Percentiles rank a stretch among this genome's conserved stretches.
These are phyloP conservation scores for Ustilago crameri DNA, from an alignment of 1,284 basidiomycete species.

Conservation along the genomic window DNA sequence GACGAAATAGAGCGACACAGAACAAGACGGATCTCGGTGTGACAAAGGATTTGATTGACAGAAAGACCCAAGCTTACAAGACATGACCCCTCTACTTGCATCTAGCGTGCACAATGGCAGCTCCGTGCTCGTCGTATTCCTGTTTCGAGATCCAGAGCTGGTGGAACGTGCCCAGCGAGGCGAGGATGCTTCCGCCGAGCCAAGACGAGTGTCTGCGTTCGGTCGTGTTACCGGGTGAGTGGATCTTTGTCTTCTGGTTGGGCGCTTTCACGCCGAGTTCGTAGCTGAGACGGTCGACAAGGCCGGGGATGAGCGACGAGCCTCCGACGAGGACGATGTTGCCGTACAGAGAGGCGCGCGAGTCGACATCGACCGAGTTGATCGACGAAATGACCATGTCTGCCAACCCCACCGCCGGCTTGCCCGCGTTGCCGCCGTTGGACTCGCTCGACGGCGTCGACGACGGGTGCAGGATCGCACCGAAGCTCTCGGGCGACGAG, in stretches of 20 bases:
- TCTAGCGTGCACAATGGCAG: conserved; percentile 62
- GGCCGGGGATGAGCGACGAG: conserved; percentile 84
- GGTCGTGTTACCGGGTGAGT: conserved; percentile 65
- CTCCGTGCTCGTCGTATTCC: conserved; percentile 67
- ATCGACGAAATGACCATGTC: conserved; percentile 81
- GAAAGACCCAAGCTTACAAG: no score
- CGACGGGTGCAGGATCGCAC: conserved; percentile 21
- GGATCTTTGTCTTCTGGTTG: conserved; percentile 71
- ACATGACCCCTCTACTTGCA: conserved; percentile 50
- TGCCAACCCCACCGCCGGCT: conserved; percentile 35
- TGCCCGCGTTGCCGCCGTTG: conserved; percentile 2
- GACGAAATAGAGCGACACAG: no score
- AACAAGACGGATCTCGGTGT: background rate
- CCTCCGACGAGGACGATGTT: conserved; percentile 97
- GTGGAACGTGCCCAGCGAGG: conserved; percentile 66
- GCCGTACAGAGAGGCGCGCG: conserved; percentile 85
- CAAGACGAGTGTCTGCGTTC: conserved; percentile 65
- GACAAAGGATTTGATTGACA: background rate
- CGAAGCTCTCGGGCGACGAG: conserved; percentile 26
- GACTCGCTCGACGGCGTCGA: conserved; percentile 12
- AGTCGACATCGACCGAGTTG: conserved; percentile 86
- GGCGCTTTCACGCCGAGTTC: conserved; percentile 83
- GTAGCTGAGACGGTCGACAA: conserved; percentile 83
- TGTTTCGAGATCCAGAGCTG: conserved; percentile 67
- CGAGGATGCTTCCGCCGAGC: conserved; percentile 65